Percentiles rank a stretch among this genome's conserved stretches.
These are phyloP conservation scores for Thoreauomyces humboldtii DNA, from an alignment of 192 early-diverging fungal species.

Conservation along the genomic window DNA sequence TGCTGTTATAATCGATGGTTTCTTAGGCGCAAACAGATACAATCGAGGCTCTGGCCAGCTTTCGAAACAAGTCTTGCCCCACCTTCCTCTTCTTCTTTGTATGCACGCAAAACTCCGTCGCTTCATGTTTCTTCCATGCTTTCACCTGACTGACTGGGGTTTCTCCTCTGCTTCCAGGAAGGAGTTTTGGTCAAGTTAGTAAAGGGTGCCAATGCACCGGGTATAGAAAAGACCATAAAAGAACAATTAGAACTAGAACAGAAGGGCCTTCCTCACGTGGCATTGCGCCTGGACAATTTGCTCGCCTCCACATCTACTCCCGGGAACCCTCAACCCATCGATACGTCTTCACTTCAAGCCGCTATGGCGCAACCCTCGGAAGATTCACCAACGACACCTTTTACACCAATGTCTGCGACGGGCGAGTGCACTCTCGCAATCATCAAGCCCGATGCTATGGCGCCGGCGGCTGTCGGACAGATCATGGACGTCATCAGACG, in stretches of 20 bases:
- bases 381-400: conserved; percentile 11
- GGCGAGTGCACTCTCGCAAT: conserved; percentile 52
- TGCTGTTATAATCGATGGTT: neutral
- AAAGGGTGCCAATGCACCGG: conserved; percentile 57
- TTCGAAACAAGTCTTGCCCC: conserved; percentile 60
- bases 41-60: conserved; percentile 42
- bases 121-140: conserved; percentile 14
- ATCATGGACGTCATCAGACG: conserved; percentile 43
- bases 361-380: neutral
- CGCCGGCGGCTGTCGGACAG: conserved; percentile 40
- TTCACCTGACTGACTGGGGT: neutral
- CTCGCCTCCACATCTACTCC: neutral
- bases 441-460: conserved; percentile 66
- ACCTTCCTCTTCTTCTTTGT: conserved; percentile 57
- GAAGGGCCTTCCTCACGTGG: conserved; percentile 34
- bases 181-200: conserved; percentile 52
- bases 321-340: neutral
- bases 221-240: conserved; percentile 53
- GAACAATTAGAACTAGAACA: conserved; percentile 52
- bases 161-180: conserved; percentile 43
- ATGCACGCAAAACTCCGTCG: neutral
- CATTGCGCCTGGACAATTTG: conserved; percentile 24
- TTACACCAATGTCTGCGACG: conserved; percentile 11
- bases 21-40: conserved; percentile 49
- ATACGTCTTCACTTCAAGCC: neutral